Conservation (phyloP, 805 yeast species). For the Vanderwaltozyma yarrowii region DNA sequence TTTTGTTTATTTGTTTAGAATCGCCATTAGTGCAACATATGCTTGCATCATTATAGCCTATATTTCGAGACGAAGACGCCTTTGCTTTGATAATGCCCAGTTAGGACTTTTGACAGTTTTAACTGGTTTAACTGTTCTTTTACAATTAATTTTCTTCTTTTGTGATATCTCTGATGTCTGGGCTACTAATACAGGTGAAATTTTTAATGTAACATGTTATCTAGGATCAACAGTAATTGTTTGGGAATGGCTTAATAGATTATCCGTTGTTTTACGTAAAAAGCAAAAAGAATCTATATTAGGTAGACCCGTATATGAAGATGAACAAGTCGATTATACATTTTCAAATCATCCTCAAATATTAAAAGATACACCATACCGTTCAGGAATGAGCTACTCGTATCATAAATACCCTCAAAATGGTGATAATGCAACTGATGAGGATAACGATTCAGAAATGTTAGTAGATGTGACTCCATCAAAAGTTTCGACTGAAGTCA, state of each 20-base stretch:
- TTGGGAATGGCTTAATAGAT: slow-evolving; percentile 79
- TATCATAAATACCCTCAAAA: no score
- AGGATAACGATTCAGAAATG: not conserved
- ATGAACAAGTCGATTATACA: slow-evolving; percentile 34
- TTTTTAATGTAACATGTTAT: slow-evolving; percentile 64
- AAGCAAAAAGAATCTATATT: slow-evolving; percentile 62
- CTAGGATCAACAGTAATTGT: slow-evolving; percentile 62
- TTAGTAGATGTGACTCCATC: not conserved
- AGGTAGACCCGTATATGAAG: slow-evolving; percentile 68
- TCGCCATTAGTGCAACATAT: slow-evolving; percentile 59
- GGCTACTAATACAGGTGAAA: slow-evolving; percentile 64
- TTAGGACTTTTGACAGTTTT: slow-evolving; percentile 48
- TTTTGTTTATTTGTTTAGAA: slow-evolving; percentile 61
- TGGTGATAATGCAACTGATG: not conserved
- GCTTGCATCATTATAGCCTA: slow-evolving; percentile 53
- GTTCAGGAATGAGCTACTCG: not conserved
- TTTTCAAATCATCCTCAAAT: slow-evolving; percentile 23
- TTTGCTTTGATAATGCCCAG: slow-evolving; percentile 35
- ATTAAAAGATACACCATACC: slow-evolving; percentile 19
- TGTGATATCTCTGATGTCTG: slow-evolving; percentile 69
- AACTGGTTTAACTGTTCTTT: slow-evolving; percentile 43
- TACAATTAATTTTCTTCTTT: slow-evolving; percentile 60
- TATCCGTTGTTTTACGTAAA: slow-evolving; percentile 44
- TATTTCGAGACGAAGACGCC: slow-evolving; percentile 40
- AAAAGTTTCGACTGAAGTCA: no score